phyloP scores from a whole-genome alignment of 192 early-diverging fungal genomes.

The Gryganskiella cystojenkinii region DNA sequence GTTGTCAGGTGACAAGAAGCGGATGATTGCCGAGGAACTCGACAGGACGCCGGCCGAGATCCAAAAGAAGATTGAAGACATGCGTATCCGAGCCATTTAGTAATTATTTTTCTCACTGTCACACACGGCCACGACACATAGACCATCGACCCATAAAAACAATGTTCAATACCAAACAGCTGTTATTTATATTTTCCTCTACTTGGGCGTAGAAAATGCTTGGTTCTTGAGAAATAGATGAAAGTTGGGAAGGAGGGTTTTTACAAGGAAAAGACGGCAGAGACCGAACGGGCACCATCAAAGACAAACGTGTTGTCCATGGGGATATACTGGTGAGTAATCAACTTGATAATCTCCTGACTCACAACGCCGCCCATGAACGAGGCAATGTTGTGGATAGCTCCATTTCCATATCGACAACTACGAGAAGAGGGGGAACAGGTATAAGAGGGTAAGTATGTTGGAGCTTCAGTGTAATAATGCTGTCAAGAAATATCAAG shows the following conservation, averaged over 20 bases:
- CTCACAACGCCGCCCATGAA: conserved; percentile 89
- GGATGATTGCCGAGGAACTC: conserved; percentile 86
- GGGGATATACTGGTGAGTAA: conserved; percentile 96
- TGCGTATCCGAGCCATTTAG: conserved; percentile 65
- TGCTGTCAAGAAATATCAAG: too few species aligned
- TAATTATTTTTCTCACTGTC: too few species aligned
- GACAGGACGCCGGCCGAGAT: conserved; percentile 89
- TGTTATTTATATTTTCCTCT: too few species aligned
- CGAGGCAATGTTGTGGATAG: conserved; percentile 88
- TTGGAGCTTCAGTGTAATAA: too few species aligned
- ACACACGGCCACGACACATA: background rate
- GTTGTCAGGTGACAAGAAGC: conserved; percentile 77
- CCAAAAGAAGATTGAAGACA: conserved; percentile 94
- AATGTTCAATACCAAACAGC: too few species aligned
- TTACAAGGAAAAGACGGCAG: conserved; percentile 55
- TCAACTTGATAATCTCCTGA: conserved; percentile 96
- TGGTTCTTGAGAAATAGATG: too few species aligned
- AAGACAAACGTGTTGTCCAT: conserved; percentile 88
- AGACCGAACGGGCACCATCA: conserved; percentile 79
- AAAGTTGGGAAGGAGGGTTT: background rate
- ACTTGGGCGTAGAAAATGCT: too few species aligned
- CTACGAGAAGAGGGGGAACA: conserved; percentile 14
- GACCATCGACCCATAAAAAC: background rate
- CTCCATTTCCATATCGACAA: conserved; percentile 73
- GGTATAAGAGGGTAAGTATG: conserved; percentile 10